Conservation (phyloP, 2,329 filamentous ascomycete species). For the Botrytis sinoallii region DNA sequence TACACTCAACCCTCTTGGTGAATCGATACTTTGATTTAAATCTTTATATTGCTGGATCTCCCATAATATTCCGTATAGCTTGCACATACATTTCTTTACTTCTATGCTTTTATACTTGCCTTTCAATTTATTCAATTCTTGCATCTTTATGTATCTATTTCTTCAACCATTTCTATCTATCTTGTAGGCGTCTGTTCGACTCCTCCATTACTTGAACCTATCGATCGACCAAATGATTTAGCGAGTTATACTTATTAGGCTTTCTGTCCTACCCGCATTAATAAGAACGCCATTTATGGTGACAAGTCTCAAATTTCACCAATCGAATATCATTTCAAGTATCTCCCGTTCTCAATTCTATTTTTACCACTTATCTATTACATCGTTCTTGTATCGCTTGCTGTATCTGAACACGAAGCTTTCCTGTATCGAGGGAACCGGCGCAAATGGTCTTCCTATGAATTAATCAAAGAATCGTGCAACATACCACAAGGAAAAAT, state of each 20-base stretch:
- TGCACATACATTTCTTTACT: neutral
- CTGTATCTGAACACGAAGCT: neutral
- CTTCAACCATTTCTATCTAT: neutral
- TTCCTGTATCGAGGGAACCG: neutral
- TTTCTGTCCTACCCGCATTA: neutral
- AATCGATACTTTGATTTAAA: neutral
- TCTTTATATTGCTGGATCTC: neutral
- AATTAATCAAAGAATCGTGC: neutral
- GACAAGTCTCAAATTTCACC: neutral
- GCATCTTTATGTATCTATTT: neutral
- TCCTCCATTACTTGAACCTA: neutral
- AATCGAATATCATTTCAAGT: neutral
- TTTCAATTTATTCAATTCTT: neutral
- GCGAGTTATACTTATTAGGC: neutral
- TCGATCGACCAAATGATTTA: neutral
- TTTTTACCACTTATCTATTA: neutral
- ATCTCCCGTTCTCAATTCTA: neutral
- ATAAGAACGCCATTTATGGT: neutral
- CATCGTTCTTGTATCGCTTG: neutral
- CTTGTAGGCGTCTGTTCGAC: neutral
- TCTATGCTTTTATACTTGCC: neutral
- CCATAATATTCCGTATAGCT: neutral
- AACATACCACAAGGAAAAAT: neutral
- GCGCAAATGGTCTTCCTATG: neutral
- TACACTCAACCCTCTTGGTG: neutral